phyloP scores from a whole-genome alignment of 495 filamentous ascomycete genomes.

The Rhypophila decipiens region DNA sequence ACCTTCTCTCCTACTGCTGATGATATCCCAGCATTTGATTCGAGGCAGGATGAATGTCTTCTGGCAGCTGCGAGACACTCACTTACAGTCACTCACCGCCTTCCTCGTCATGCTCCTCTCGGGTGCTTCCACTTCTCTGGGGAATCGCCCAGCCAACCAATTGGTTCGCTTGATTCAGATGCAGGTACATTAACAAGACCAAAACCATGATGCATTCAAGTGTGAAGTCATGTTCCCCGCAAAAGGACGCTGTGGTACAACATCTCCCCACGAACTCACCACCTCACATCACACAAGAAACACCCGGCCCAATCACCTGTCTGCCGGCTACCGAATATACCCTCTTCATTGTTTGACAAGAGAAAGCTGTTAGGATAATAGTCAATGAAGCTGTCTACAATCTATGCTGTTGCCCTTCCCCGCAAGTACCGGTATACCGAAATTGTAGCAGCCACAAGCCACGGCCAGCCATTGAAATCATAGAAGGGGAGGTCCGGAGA shows the following conservation, averaged over 20 bases:
- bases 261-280: too few species aligned
- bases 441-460: neutral
- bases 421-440: neutral
- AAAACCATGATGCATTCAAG: too few species aligned
- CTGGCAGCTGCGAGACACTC: too few species aligned
- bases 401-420: neutral
- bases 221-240: neutral
- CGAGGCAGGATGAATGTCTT: too few species aligned
- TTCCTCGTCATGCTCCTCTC: too few species aligned
- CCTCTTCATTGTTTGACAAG: neutral
- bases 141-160: too few species aligned
- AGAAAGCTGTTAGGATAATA: neutral
- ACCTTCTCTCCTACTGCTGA: too few species aligned
- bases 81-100: too few species aligned
- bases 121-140: too few species aligned
- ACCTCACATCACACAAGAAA: neutral
- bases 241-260: too few species aligned
- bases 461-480: neutral
- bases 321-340: neutral
- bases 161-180: too few species aligned
- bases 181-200: neutral
- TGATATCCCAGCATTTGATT: too few species aligned
- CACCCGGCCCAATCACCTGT: constrained; percentile 1
- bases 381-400: neutral
- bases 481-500: neutral